Conservation (phyloP, 1,284 basidiomycete genomes). For the Heterobasidion irregulare region DNA sequence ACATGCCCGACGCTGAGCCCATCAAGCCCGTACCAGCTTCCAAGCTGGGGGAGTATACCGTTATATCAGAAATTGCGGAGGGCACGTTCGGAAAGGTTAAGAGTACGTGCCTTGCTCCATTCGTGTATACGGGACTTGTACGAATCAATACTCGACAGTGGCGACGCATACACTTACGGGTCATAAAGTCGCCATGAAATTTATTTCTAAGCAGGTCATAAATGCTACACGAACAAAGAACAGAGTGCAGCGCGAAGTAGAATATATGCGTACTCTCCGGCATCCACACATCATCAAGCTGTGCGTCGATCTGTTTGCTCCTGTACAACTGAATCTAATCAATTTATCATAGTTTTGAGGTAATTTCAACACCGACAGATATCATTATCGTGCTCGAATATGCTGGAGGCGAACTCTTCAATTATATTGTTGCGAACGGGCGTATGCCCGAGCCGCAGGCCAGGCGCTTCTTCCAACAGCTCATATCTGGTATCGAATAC, state of each 20-base stretch:
- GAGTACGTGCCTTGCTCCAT: conserved; percentile 37
- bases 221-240: conserved; percentile 87
- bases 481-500: conserved; percentile 94
- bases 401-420: conserved; percentile 90
- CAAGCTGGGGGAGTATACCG: conserved; percentile 73
- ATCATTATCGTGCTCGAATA: conserved; percentile 96
- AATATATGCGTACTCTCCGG: conserved; percentile 86
- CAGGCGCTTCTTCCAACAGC: conserved; percentile 91
- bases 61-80: conserved; percentile 71
- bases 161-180: conserved; percentile 92
- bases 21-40: conserved; percentile 32
- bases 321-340: conserved; percentile 8
- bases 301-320: conserved; percentile 34
- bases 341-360: conserved; percentile 68
- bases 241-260: conserved; percentile 90
- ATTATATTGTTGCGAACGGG: conserved; percentile 88
- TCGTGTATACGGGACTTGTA: conserved; percentile 4
- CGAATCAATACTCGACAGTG: conserved; percentile 43
- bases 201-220: conserved; percentile 92
- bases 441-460: conserved; percentile 82
- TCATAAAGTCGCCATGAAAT: conserved; percentile 96
- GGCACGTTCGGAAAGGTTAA: conserved; percentile 99
- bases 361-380: conserved; percentile 87
- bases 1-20: conserved; percentile 10
- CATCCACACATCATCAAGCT: conserved; percentile 97